phyloP scores from a whole-genome alignment of 2,329 filamentous ascomycete species.

The Cytospora paraplurivora region DNA sequence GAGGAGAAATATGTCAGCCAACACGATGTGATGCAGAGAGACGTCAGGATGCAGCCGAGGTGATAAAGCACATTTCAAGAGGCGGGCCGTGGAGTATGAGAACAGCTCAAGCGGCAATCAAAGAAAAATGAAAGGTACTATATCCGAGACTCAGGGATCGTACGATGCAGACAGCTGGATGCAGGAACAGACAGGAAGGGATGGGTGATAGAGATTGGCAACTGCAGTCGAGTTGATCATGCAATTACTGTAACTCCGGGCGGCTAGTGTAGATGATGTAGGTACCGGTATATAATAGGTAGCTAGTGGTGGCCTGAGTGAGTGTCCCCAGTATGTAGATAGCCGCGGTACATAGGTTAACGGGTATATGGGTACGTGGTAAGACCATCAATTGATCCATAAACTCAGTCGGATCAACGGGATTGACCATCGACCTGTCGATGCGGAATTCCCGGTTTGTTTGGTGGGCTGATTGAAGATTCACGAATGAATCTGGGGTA shows the following conservation, averaged over 20 bases:
- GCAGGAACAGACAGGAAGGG: conserved; percentile 17
- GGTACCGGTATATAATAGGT: too few species aligned
- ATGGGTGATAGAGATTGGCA: conserved; percentile 6
- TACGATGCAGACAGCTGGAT: conserved; percentile 17
- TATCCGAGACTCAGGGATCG: conserved; percentile 11
- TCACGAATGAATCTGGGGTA: conserved; percentile 27
- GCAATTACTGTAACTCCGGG: background rate
- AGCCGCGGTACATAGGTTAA: conserved; percentile 8
- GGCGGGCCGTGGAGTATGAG: background rate
- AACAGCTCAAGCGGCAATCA: background rate
- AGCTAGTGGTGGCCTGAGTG: conserved; percentile 14
- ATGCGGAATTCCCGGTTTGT: conserved; percentile 22
- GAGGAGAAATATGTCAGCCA: conserved; percentile 30
- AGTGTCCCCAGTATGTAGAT: conserved; percentile 8
- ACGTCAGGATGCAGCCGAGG: conserved; percentile 9
- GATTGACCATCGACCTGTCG: background rate
- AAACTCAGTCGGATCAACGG: conserved; percentile 17
- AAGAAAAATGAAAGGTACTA: background rate
- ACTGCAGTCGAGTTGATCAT: conserved; percentile 6
- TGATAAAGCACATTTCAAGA: conserved; percentile 12
- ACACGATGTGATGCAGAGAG: conserved; percentile 14
- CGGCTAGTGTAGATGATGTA: background rate
- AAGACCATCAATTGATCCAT: background rate
- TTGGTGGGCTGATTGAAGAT: conserved; percentile 23
- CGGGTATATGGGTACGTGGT: conserved; percentile 2